These are phyloP conservation scores for Nigrospora sphaerica DNA, from an alignment of 2,329 filamentous ascomycete species.

Conservation along the genomic window DNA sequence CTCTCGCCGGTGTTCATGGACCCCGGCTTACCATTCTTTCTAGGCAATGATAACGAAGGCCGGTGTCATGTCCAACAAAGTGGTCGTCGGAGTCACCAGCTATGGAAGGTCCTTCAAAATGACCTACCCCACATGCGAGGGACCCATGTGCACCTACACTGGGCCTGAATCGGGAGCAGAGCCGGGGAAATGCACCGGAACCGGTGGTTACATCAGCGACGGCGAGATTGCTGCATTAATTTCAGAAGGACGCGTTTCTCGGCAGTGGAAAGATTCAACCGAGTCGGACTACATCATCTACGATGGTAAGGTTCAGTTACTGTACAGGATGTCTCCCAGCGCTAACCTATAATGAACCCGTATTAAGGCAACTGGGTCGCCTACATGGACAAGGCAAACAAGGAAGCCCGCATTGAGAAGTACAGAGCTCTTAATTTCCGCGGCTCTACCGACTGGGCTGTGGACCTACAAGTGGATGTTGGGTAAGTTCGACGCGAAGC, in stretches of 20 bases:
- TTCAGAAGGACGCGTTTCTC: background rate
- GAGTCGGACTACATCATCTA: background rate
- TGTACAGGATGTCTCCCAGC: background rate
- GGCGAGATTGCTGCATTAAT: background rate
- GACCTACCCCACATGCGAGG: background rate
- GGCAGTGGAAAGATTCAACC: background rate
- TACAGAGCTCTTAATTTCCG: slow-evolving; percentile 18
- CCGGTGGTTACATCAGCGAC: background rate
- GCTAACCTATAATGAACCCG: slow-evolving; percentile 15
- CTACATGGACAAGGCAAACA: slow-evolving; percentile 10
- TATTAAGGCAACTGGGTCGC: slow-evolving; percentile 20
- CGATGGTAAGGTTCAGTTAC: background rate
- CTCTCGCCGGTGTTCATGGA: background rate
- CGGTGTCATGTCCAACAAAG: background rate
- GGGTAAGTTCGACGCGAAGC: background rate
- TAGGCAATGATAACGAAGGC: background rate
- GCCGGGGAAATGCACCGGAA: background rate
- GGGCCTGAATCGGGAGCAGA: background rate
- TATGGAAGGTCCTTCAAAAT: slow-evolving; percentile 3
- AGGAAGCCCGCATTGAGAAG: slow-evolving; percentile 10
- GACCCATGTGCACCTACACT: background rate
- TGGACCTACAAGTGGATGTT: slow-evolving; percentile 16
- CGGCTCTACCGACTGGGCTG: slow-evolving; percentile 27
- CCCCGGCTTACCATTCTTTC: background rate
- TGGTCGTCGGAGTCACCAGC: background rate